phyloP scores from a whole-genome alignment of 441 rosid genomes.

The Geranium incanum region DNA sequence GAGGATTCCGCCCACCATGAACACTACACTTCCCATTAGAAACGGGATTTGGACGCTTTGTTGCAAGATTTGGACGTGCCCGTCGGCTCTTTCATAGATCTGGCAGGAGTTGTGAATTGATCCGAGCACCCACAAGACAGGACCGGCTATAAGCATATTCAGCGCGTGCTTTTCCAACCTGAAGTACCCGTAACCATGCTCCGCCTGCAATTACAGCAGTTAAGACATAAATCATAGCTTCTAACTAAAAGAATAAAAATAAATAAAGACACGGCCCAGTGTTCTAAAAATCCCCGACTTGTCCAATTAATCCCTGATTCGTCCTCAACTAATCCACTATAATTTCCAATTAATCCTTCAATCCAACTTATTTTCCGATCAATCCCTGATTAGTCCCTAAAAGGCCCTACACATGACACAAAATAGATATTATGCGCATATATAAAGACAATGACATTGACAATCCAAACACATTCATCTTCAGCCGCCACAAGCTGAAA shows the following conservation, averaged over 20 bases:
- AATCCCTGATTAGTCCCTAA: no score
- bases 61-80: constrained; percentile 63
- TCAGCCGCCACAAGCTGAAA: no score
- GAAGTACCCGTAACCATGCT: constrained; percentile 35
- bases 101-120: constrained; percentile 82
- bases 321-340: no score
- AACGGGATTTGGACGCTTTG: constrained; percentile 62
- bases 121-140: constrained; percentile 60
- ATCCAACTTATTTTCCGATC: no score
- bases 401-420: no score
- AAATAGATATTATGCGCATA: no score
- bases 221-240: neutral
- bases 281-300: no score
- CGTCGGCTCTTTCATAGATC: constrained; percentile 74
- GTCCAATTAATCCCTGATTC: no score
- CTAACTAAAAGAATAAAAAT: neutral
- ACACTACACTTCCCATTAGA: constrained; percentile 51
- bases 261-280: no score
- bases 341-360: no score
- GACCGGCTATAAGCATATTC: constrained; percentile 62
- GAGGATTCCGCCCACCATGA: constrained; percentile 49
- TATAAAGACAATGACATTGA: no score
- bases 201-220: constrained; percentile 36
- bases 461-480: no score
- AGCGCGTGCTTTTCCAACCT: constrained; percentile 48